A percentile compares a stretch with the other conserved stretches of the same genome.
phyloP scores from a whole-genome alignment of 1,284 basidiomycete species.

The Ustilago vetiveriae region DNA sequence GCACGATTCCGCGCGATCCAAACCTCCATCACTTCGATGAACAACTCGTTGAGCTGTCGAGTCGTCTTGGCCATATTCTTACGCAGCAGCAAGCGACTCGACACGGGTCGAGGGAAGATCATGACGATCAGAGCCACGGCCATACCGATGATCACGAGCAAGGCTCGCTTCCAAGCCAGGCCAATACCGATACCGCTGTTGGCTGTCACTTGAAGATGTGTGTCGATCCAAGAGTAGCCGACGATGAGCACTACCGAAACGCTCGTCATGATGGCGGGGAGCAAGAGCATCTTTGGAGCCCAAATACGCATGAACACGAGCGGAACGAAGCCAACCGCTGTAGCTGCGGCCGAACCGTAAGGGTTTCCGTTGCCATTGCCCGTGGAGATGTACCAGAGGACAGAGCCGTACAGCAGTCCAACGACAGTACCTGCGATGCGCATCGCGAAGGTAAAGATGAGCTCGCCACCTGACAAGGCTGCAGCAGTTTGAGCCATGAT shows the following conservation, averaged over 20 bases:
- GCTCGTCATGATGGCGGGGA: constrained; percentile 75
- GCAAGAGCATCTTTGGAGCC: constrained; percentile 78
- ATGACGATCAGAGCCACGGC: constrained; percentile 58
- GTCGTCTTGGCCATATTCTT: constrained; percentile 69
- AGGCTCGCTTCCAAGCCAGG: constrained; percentile 69
- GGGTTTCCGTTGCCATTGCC: constrained; percentile 72
- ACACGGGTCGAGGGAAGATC: constrained; percentile 69
- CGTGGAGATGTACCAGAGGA: constrained; percentile 75
- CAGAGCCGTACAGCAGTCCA: constrained; percentile 74
- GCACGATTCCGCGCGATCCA: constrained; percentile 65
- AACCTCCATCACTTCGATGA: constrained; percentile 28
- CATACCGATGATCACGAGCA: constrained; percentile 65
- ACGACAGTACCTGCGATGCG: constrained; percentile 55
- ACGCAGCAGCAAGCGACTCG: constrained; percentile 71
- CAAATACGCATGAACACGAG: constrained; percentile 75
- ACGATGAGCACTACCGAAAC: constrained; percentile 72
- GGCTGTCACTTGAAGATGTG: constrained; percentile 38
- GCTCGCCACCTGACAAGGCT: constrained; percentile 59
- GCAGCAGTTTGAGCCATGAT: constrained; percentile 64
- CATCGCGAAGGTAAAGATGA: constrained; percentile 49
- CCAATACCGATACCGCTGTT: constrained; percentile 68
- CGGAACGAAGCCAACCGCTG: constrained; percentile 75
- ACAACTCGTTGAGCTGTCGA: constrained; percentile 34
- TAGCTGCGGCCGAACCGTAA: constrained; percentile 78
- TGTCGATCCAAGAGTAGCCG: constrained; percentile 57